A percentile compares a stretch with the other conserved stretches of the same genome.
phyloP scores from a whole-genome alignment of 139 green algal genomes.

The Chlorella sp. region DNA sequence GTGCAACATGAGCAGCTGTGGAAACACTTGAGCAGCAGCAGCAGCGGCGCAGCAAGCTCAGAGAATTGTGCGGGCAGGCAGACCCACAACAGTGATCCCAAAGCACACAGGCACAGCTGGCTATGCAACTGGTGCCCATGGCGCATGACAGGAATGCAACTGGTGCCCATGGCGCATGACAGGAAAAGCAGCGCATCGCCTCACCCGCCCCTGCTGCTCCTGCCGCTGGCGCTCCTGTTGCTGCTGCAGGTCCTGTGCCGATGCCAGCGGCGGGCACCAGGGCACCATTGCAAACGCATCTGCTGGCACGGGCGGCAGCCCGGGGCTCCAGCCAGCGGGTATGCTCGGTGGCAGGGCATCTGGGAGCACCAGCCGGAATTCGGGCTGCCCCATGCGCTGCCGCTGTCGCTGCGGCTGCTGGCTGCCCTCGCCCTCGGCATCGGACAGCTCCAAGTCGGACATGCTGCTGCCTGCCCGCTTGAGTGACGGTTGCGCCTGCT shows the following conservation, averaged over 20 bases:
- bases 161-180: too few relatives aligned
- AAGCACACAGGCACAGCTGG: too few relatives aligned
- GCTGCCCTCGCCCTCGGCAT: neutral
- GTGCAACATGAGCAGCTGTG: neutral
- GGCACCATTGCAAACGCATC: neutral
- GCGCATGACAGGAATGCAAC: too few relatives aligned
- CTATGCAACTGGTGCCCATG: too few relatives aligned
- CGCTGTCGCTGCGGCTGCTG: neutral
- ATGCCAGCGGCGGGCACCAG: neutral
- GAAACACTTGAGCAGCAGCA: too few relatives aligned
- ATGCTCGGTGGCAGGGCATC: neutral
- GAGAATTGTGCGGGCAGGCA: neutral
- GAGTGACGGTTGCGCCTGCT: neutral
- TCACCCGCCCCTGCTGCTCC: neutral
- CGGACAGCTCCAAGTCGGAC: neutral
- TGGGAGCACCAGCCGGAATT: neutral
- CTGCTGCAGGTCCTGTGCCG: neutral
- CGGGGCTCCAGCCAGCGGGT: neutral
- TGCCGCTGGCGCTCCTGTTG: neutral
- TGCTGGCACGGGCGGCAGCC: neutral
- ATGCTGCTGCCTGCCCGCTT: neutral
- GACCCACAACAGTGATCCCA: too few relatives aligned
- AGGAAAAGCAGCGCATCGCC: neutral
- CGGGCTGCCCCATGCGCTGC: neutral
- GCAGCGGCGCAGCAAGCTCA: neutral